These are phyloP conservation scores for Botrytis galanthina DNA, from an alignment of 2,329 filamentous ascomycete species.

Conservation along the genomic window DNA sequence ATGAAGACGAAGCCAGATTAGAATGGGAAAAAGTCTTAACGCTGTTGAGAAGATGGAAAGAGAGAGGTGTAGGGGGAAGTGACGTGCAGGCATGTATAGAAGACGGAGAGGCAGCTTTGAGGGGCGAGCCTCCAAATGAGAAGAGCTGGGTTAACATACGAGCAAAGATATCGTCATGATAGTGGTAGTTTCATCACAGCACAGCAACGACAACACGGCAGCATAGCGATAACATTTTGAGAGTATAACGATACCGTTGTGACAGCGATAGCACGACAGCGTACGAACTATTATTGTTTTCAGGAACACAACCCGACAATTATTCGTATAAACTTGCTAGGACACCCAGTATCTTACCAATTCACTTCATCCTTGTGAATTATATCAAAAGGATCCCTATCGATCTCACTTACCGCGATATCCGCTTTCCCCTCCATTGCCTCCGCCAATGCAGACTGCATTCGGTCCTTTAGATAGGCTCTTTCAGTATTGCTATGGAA, in stretches of 20 bases:
- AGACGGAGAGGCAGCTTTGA: conserved; percentile 38
- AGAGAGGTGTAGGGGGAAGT: conserved; percentile 37
- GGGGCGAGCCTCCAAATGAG: conserved; percentile 30
- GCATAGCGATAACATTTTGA: not conserved
- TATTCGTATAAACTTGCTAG: conserved; percentile 1
- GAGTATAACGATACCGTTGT: not conserved
- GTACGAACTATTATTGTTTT: not conserved
- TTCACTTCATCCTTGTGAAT: conserved; percentile 40
- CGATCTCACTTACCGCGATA: conserved; percentile 73
- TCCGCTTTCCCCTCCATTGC: conserved; percentile 56
- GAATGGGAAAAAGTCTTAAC: conserved; percentile 38
- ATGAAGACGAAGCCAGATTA: conserved; percentile 58
- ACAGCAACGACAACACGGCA: not conserved
- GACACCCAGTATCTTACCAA: conserved; percentile 19
- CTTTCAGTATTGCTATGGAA: conserved; percentile 95
- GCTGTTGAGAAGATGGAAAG: conserved; percentile 37
- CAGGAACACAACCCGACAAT: not conserved
- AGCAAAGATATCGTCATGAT: conserved; percentile 26
- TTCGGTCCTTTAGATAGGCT: conserved; percentile 70
- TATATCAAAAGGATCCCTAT: conserved; percentile 87
- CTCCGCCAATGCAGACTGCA: conserved; percentile 63
- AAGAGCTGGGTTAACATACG: conserved; percentile 31
- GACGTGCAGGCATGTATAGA: conserved; percentile 39
- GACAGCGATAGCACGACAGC: not conserved
- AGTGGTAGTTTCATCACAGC: not conserved